Evolutionary conservation across 2,329 filamentous ascomycete genomes (phyloP).

Genomic region (Neurospora sp.): DNA sequence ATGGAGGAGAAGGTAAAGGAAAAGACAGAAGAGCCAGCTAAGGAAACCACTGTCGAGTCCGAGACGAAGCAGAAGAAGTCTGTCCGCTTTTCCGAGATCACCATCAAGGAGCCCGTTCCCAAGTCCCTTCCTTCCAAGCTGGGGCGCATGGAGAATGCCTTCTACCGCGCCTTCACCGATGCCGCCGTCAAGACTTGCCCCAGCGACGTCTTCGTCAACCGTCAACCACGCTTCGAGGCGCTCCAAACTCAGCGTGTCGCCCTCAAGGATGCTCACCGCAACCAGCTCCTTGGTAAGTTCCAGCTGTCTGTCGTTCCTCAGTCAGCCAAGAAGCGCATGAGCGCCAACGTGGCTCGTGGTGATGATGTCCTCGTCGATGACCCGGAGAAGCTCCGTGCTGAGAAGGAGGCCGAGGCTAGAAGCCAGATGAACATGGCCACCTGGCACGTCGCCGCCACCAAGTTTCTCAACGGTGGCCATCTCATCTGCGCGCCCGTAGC

Average conservation of each 20-base stretch:
- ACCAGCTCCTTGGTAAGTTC: conserved; percentile 77
- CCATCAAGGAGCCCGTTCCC: conserved; percentile 35
- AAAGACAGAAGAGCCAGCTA: conserved; percentile 24
- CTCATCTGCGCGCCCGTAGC: conserved; percentile 55
- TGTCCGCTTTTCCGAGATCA: conserved; percentile 60
- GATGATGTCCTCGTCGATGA: conserved; percentile 56
- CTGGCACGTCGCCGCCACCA: conserved; percentile 53
- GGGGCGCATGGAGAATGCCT: conserved; percentile 59
- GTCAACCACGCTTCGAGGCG: conserved; percentile 76
- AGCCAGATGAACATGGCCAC: conserved; percentile 55
- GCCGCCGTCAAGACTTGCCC: conserved; percentile 56
- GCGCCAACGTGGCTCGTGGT: conserved; percentile 62
- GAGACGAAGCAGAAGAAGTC: conserved; percentile 51
- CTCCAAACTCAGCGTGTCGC: conserved; percentile 75
- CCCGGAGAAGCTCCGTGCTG: conserved; percentile 51
- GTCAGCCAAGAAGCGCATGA: conserved; percentile 63
- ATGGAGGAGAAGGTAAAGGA: conserved; percentile 29
- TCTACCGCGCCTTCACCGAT: conserved; percentile 79
- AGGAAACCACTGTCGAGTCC: conserved; percentile 7
- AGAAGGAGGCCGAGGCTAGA: conserved; percentile 74
- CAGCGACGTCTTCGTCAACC: conserved; percentile 74
- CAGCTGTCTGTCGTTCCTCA: conserved; percentile 62
- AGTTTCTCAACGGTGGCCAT: conserved; percentile 53
- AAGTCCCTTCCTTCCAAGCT: conserved; percentile 44
- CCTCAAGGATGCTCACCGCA: conserved; percentile 61